Evolutionary conservation across 768 basidiomycete species (phyloP), one percentile per base, ranked within the genome.

Genomic region (Rhodocollybia butyracea): DNA sequence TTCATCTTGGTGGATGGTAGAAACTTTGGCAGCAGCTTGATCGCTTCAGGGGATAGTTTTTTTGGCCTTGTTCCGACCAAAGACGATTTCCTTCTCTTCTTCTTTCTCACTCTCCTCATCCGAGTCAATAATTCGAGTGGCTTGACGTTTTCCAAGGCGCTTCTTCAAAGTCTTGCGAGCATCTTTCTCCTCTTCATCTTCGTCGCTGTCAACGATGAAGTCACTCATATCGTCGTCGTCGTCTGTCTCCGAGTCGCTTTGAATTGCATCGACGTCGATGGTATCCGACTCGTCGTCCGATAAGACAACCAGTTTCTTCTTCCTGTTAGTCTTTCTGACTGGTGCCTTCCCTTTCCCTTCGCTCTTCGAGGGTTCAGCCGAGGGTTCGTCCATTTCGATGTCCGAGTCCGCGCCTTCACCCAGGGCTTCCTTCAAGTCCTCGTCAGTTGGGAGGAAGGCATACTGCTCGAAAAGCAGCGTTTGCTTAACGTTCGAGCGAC

Each of bases 1-100:
- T 84, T 84, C 86, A 89, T 86, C 76, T 89, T 90, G 2, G 85
- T 86, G 4, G 86, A 86, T 0, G 86, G 85, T 34, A 85, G 62
- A 67, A 88, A 85, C 30, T 75, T 70, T 15, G 83, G 74, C 71
- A 83, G 75, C 12, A 74, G 57, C 59, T 76, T 74, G 56, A 82
- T 65, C 6, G 68, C 67, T 40, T 71, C 74, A 32, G 64, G 59
- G 7, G 69, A 60, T 3, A 67, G 41, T 30, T 62, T 65, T 46
- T 68, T 67, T n/a, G 56, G 66, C 59, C 34, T 65, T 65, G 59
- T 24, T 57, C 48, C 61, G 63, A 31, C 76, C 74, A 42, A 75
- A 75, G 26, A 78, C 62, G 5, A 79, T 68, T 52, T 77, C 75
- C 46, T 68, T 66, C 45, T 75, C 76, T 57, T 77, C 74, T 24